These are phyloP conservation scores for Zygnema cylindricum DNA, from an alignment of 139 green algal genomes.

Conservation along the genomic window DNA sequence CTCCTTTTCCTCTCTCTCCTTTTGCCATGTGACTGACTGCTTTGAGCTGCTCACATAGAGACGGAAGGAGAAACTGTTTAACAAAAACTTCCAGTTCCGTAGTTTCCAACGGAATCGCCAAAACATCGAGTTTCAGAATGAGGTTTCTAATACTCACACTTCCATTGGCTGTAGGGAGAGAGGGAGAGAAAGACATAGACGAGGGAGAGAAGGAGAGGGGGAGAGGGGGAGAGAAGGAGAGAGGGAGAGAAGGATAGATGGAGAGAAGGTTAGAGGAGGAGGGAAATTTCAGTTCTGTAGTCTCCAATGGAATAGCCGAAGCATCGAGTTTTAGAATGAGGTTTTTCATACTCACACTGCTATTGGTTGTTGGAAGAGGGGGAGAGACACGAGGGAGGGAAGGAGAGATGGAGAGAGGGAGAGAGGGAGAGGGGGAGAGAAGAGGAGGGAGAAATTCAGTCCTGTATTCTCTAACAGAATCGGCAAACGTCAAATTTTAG, in stretches of 20 bases:
- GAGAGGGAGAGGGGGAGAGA: too few relatives aligned
- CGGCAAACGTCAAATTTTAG: constrained; percentile 1
- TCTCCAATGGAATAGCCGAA: not conserved
- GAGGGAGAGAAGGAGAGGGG: too few relatives aligned
- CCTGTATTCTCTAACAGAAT: not conserved
- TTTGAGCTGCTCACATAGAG: constrained; percentile 8
- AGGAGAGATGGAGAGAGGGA: too few relatives aligned
- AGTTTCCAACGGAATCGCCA: not conserved
- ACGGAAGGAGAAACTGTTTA: not conserved
- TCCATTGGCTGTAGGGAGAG: not conserved
- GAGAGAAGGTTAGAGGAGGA: too few relatives aligned
- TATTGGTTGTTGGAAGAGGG: not conserved
- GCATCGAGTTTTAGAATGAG: not conserved
- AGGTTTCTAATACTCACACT: not conserved
- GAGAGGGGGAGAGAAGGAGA: too few relatives aligned
- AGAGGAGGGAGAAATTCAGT: not conserved
- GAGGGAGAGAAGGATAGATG: too few relatives aligned
- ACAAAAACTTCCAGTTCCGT: not conserved
- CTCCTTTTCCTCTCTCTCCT: not conserved
- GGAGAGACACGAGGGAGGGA: too few relatives aligned
- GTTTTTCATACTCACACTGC: not conserved
- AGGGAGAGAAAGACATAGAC: too few relatives aligned
- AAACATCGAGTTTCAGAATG: not conserved
- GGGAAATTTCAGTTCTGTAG: not conserved
- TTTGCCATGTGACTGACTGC: not conserved